Evolutionary conservation across 2,329 filamentous ascomycete genomes (phyloP), one percentile per base, ranked within the genome.

Genomic region (Tolypocladium capitatum): DNA sequence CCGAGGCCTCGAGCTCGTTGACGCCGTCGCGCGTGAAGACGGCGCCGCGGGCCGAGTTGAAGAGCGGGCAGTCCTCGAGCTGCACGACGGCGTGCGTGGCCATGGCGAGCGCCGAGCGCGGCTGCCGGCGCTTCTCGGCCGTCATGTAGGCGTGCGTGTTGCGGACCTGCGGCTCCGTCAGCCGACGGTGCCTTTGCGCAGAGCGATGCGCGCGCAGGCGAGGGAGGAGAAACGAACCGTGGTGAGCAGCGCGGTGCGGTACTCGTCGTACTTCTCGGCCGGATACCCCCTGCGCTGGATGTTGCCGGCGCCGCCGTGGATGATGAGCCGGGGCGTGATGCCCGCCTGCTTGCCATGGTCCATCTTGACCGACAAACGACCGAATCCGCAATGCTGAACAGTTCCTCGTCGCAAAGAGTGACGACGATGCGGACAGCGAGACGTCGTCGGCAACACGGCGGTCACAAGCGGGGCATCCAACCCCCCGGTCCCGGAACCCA

Each of bases 21-120:
- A 81, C 76, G 18, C 89, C 90, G 54, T 84, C 81, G 45, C 82
- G 79, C 0, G 87, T 94, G 64, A 94, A 95, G 20, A 94, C 88
- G 45, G 88, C 86, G 46, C 90, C 90, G 57, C 81, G 82, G 8
- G 81, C 88, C 49, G 81, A 81, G 68, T 95, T 95, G 74, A 92
- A 94, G 5, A 94, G 76, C 2, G 83, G 75, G 58, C 89, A 79
- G 59, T 94, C 73, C 67, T 95, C 89, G 16, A 95, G 76, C 27
- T 83, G 73, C 1, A 72, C 69, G 11, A 94, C 87, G 41, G 88
- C 88, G 62, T 83, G 77, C 2, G 83, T 83, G 2, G 86, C 87
- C 1, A 81, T 76, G 48, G 87, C 81, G 14, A 95, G 73, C 0
- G 89, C 85, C 0, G 73, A 73, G 9, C 76, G 74, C n/a, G 24